Base-by-base conservation (phyloP, 768 basidiomycete genomes). In the Terana coerulea region DNA sequence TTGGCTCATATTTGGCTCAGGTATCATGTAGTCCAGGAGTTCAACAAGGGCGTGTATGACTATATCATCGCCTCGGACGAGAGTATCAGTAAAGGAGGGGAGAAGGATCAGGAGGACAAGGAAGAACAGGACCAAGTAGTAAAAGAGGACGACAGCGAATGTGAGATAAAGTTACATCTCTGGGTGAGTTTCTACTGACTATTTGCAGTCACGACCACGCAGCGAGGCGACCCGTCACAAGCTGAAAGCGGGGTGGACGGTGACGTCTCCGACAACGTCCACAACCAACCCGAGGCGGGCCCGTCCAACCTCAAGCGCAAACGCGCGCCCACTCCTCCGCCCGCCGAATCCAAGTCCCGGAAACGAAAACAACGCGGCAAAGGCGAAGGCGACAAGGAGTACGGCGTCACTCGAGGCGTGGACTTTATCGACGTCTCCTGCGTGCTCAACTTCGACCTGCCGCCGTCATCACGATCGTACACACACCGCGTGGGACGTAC, bases 1-100 rank as follows among this genome's bases (percentile, higher is more conserved):
- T n/a, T n/a, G 12, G n/a, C 17, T 44, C 2, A 11, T 5, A 6
- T n/a, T 19, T 45, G 9, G 19, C 35, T 57, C 61, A 93, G 92
- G 67, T 97, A 94, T 62, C 97, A 99, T 62, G 87, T 88, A 1
- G 97, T 99, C 1, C 95, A 99, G 61, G 97, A 98, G 68, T 99
- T 99, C 64, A 99, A 99, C 69, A 90, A 91, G 60, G 97, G 97
- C 2, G 91, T 97, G 7, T 98, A 98, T 61, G 94, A 99, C 65
- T 98, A 98, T 66, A 93, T 98, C 56, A 97, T 99, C 49, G 97
- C 97, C 0, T 95, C 95, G 9, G 95, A 98, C 63, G 97, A 98
- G 69, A 83, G 82, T 51, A 80, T 82, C 0, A 72, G 75, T 3
- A 73, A 72, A 3, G 71, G 73, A 1, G 79, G 79, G 50, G 71